phyloP scores from a whole-genome alignment of 2,329 filamentous ascomycete species.

The Calonectria crousiana region DNA sequence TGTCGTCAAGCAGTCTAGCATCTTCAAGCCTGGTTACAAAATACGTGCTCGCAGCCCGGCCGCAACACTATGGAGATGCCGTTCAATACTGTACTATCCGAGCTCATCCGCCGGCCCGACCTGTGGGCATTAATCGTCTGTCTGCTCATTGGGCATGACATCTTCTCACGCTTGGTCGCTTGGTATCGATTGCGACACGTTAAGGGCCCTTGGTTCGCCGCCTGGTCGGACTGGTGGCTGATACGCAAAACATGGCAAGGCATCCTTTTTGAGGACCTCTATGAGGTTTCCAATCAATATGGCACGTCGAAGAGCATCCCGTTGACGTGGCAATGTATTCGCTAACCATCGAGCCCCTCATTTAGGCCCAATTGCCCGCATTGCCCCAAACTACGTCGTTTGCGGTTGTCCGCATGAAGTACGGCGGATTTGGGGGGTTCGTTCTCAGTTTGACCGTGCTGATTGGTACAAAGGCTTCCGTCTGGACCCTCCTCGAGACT shows the following conservation, averaged over 20 bases:
- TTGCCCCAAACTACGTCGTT: constrained; percentile 20
- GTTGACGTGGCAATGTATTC: neutral
- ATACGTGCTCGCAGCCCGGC: no score
- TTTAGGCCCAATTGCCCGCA: constrained; percentile 17
- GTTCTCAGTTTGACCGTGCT: constrained; percentile 19
- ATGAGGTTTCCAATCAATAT: constrained; percentile 19
- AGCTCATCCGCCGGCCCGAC: neutral
- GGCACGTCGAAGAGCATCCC: neutral
- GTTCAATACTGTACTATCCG: neutral
- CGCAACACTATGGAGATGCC: neutral
- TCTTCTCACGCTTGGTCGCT: neutral
- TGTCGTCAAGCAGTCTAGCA: neutral
- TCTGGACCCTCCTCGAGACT: constrained; percentile 19
- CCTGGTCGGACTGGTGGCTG: constrained; percentile 24
- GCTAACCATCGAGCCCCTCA: neutral
- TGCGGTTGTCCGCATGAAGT: constrained; percentile 16
- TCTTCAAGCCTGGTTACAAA: neutral
- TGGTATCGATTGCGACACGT: constrained; percentile 23
- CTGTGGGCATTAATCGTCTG: neutral
- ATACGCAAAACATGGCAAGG: constrained; percentile 21
- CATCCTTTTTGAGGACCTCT: constrained; percentile 15
- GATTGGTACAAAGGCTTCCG: constrained; percentile 23
- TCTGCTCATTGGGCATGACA: neutral
- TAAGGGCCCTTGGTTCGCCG: constrained; percentile 10
- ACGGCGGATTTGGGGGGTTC: constrained; percentile 20